These are phyloP conservation scores for Cichorium intybus DNA, from an alignment of 140 eudicot genomes.

Conservation along the genomic window DNA sequence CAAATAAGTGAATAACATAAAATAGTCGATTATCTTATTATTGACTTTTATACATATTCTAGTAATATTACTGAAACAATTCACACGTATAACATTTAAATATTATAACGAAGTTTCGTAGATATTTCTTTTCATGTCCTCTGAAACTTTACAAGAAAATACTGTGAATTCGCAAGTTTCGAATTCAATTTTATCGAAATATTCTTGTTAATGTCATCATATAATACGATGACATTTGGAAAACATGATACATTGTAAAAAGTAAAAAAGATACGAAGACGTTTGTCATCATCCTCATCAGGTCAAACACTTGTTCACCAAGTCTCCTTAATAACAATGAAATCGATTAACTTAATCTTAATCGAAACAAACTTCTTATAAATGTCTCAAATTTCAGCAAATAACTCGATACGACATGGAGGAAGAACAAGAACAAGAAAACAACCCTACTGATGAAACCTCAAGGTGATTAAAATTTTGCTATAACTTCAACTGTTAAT, in stretches of 20 bases:
- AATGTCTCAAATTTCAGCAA: background rate
- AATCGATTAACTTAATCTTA: background rate
- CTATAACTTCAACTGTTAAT: background rate
- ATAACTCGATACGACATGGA: background rate
- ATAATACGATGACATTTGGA: background rate
- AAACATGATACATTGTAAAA: background rate
- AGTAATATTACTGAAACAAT: no score
- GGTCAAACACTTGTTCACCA: constrained; percentile 18
- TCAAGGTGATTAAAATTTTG: constrained; percentile 10
- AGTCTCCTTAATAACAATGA: background rate
- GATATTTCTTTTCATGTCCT: background rate
- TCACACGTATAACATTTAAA: background rate
- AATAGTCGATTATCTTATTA: background rate
- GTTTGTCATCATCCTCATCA: background rate
- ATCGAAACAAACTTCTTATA: background rate
- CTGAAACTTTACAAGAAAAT: background rate
- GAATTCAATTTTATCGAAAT: background rate
- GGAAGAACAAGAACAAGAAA: constrained; percentile 5
- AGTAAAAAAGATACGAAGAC: background rate
- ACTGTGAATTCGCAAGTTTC: background rate
- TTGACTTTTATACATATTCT: no score
- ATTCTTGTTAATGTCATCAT: background rate
- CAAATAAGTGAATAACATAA: no score
- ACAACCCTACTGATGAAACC: background rate
- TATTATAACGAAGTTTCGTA: background rate